A percentile compares a stretch with the other conserved stretches of the same genome.
phyloP scores from a whole-genome alignment of 2,329 filamentous ascomycete species.

The Pyrenophora teres region DNA sequence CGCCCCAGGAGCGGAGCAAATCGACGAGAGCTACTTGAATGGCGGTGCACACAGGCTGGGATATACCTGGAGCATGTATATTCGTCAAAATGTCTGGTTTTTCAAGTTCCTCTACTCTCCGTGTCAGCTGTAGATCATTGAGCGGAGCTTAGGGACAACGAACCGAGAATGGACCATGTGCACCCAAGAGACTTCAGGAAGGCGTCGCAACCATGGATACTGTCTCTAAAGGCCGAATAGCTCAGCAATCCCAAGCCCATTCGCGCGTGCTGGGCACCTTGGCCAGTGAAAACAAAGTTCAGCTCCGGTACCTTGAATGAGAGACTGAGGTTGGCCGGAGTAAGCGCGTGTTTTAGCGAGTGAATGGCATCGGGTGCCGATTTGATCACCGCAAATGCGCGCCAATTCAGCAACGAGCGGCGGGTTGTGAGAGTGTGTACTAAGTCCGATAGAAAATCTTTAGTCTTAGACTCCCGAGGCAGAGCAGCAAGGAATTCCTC shows the following conservation, averaged over 20 bases:
- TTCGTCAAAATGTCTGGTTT: slow-evolving; percentile 4
- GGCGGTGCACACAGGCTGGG: slow-evolving; percentile 7
- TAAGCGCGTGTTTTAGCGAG: not conserved
- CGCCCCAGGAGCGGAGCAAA: slow-evolving; percentile 10
- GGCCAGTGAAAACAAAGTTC: slow-evolving; percentile 35
- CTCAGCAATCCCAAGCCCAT: slow-evolving; percentile 30
- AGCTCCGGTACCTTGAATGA: not conserved
- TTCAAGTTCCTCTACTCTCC: slow-evolving; percentile 22
- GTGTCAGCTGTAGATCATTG: too few relatives aligned
- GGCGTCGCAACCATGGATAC: slow-evolving; percentile 1
- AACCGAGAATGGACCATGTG: slow-evolving; percentile 10
- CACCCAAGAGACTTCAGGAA: not conserved
- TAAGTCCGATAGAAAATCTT: not conserved
- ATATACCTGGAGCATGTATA: slow-evolving; percentile 9
- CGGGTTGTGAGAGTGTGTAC: not conserved
- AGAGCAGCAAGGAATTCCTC: not conserved
- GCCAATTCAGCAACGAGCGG: not conserved
- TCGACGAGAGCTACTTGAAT: slow-evolving; percentile 8
- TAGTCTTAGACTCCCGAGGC: not conserved
- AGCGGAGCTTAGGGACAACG: too few relatives aligned
- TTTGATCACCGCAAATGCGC: not conserved
- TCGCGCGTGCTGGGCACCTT: slow-evolving; percentile 34
- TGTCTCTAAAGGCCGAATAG: slow-evolving; percentile 9
- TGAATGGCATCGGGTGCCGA: not conserved
- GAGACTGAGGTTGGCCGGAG: not conserved